Base-by-base conservation (phyloP, 225 moss, liverwort and hornwort species). In the Takakia lepidozioides region DNA sequence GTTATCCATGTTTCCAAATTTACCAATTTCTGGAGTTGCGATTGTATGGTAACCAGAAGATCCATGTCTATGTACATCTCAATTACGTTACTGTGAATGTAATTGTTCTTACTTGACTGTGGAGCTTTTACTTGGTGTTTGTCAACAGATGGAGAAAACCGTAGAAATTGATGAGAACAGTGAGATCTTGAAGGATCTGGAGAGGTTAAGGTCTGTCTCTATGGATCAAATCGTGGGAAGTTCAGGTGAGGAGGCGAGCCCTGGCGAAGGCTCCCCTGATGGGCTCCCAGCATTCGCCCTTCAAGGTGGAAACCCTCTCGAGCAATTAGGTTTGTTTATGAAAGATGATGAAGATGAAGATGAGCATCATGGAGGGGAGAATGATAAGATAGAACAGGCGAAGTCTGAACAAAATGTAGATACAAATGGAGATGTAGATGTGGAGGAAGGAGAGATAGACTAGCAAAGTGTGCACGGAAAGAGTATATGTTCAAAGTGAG, bases 101-200 rank as follows among this genome's bases (percentile, higher is more conserved):
- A 32, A 11, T 32, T 7, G 32, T 32, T 32, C 32, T 32, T 7
- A 32, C 11, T 0, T 32, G 32, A 11, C 1, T 11, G 7, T 32
- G 7, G 32, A 6, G 7, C 32, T 32, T 6, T 32, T 32, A 6
- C 32, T 32, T 55, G 14, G 10, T 39, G 30, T n/a, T 17, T 29
- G 16, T 38, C 1, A 10, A 38, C 74, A 98, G 98, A 98, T 98
- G 98, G 98, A 91, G 67, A 87, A 74, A 54, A 91, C 98, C 0
- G 91, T 98, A 35, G 98, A 98, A 51, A 87, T 98, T 0, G 91
- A 98, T 59, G 91, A 85, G 64, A 91, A 91, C 14, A 84, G 69
- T 26, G 85, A 81, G 25, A 83, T 91, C 8, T 44, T 98, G 20
- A 98, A 83, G 53, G 98, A 91, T 43, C 37, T 98, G 40, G 98